phyloP scores from a whole-genome alignment of 2,329 filamentous ascomycete species.

The Beauveria rudraprayagi region DNA sequence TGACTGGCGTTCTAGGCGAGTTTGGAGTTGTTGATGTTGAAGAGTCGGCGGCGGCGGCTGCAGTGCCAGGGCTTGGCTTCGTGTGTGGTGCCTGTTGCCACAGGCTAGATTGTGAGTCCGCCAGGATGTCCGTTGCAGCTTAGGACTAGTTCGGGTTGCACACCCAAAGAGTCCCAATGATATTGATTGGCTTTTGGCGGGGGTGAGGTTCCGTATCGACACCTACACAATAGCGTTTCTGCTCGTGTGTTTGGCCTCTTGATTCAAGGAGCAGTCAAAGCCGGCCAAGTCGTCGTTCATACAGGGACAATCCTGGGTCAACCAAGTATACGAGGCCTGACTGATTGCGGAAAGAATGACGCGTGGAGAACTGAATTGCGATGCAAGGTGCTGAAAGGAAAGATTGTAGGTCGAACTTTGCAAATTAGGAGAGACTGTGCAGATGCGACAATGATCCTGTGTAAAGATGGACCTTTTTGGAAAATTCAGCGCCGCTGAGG shows the following conservation, averaged over 20 bases:
- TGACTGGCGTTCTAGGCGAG: constrained; percentile 28
- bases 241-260: not conserved
- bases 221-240: not conserved
- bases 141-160: constrained; percentile 25
- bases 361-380: not conserved
- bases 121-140: constrained; percentile 24
- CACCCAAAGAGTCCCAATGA: constrained; percentile 28
- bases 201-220: not conserved
- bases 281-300: not conserved
- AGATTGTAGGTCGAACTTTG: not conserved
- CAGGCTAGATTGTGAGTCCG: constrained; percentile 24
- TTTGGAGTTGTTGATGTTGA: constrained; percentile 24
- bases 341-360: too few relatives aligned
- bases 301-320: not conserved
- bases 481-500: not conserved
- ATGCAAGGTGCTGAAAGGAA: not conserved
- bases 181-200: not conserved
- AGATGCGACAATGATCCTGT: not conserved
- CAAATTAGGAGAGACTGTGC: not conserved
- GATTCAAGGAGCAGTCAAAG: not conserved
- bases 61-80: constrained; percentile 25
- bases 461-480: not conserved
- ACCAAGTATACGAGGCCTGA: too few relatives aligned
- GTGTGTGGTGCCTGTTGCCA: constrained; percentile 26
- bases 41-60: constrained; percentile 21